Conservation (phyloP, 2,329 filamentous ascomycete genomes). For the Ramularia collo-cygni region DNA sequence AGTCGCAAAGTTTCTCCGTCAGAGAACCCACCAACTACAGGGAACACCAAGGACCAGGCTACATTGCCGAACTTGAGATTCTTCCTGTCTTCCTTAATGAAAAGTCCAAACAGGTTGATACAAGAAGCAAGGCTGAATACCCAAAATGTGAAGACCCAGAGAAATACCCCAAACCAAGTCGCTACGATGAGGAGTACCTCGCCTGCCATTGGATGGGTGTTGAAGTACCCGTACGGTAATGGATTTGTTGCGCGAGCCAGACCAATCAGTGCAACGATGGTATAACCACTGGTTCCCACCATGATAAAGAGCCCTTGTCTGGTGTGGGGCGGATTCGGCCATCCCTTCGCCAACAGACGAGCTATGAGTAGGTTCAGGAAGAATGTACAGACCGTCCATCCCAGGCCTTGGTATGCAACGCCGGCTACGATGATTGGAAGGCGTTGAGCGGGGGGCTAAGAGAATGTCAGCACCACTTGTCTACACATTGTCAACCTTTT, state of each 20-base stretch:
- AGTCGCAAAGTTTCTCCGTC: slow-evolving; percentile 26
- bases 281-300: slow-evolving; percentile 36
- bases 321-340: slow-evolving; percentile 35
- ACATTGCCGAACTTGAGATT: slow-evolving; percentile 13
- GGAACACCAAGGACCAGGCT: slow-evolving; percentile 10
- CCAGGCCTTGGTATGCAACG: slow-evolving; percentile 40
- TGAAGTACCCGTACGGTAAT: slow-evolving; percentile 22
- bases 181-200: slow-evolving; percentile 22
- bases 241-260: slow-evolving; percentile 14
- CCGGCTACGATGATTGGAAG: slow-evolving; percentile 40
- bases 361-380: slow-evolving; percentile 37
- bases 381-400: slow-evolving; percentile 35
- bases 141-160: slow-evolving; percentile 46
- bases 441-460: slow-evolving; percentile 29
- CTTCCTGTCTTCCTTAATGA: slow-evolving; percentile 9
- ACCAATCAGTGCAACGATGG: slow-evolving; percentile 22
- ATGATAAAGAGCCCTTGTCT: slow-evolving; percentile 46
- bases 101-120: slow-evolving; percentile 10
- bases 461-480: slow-evolving; percentile 26
- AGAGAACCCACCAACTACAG: not conserved
- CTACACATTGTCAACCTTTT: too few species aligned
- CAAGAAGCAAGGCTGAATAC: slow-evolving; percentile 27
- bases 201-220: slow-evolving; percentile 17
- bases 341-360: slow-evolving; percentile 35
- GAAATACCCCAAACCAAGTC: slow-evolving; percentile 34